These are phyloP conservation scores for Rhinocladiella similis DNA, from an alignment of 2,329 filamentous ascomycete species.

Conservation along the genomic window DNA sequence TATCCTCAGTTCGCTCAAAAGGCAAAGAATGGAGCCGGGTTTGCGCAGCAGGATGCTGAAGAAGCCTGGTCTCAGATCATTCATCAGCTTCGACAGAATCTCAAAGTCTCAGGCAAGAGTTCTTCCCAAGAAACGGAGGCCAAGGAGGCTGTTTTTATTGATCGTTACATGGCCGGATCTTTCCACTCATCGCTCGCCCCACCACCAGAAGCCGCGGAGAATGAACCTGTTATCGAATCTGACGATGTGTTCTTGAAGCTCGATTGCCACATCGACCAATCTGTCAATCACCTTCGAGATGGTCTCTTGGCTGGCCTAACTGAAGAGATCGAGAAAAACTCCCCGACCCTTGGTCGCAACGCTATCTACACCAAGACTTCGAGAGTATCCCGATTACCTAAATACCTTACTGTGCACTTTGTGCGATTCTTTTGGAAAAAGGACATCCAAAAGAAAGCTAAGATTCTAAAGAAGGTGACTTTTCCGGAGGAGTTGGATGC, in stretches of 20 bases:
- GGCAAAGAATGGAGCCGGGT: slow-evolving; percentile 77
- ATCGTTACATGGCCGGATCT: slow-evolving; percentile 84
- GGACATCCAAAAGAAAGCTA: slow-evolving; percentile 95
- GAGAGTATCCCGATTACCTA: slow-evolving; percentile 85
- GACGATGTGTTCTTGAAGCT: slow-evolving; percentile 85
- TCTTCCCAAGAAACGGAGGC: slow-evolving; percentile 48
- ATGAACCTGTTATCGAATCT: slow-evolving; percentile 67
- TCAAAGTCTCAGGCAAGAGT: slow-evolving; percentile 57
- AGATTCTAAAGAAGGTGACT: slow-evolving; percentile 98
- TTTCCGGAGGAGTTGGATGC: slow-evolving; percentile 92
- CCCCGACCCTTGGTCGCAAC: slow-evolving; percentile 72
- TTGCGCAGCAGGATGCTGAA: slow-evolving; percentile 97
- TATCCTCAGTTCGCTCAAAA: slow-evolving; percentile 94
- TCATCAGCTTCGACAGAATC: slow-evolving; percentile 74
- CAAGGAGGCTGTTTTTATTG: slow-evolving; percentile 70
- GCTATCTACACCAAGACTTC: slow-evolving; percentile 86
- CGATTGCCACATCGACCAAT: slow-evolving; percentile 88
- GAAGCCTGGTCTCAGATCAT: slow-evolving; percentile 98
- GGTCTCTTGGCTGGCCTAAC: slow-evolving; percentile 79
- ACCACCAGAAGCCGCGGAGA: slow-evolving; percentile 68
- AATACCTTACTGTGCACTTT: slow-evolving; percentile 95
- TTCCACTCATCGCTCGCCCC: slow-evolving; percentile 80
- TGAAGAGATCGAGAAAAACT: slow-evolving; percentile 90
- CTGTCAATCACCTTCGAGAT: slow-evolving; percentile 87
- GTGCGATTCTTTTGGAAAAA: slow-evolving; percentile 98